These are phyloP conservation scores for Fraxinus velutina DNA, from an alignment of 305 asterid species.

Conservation along the genomic window DNA sequence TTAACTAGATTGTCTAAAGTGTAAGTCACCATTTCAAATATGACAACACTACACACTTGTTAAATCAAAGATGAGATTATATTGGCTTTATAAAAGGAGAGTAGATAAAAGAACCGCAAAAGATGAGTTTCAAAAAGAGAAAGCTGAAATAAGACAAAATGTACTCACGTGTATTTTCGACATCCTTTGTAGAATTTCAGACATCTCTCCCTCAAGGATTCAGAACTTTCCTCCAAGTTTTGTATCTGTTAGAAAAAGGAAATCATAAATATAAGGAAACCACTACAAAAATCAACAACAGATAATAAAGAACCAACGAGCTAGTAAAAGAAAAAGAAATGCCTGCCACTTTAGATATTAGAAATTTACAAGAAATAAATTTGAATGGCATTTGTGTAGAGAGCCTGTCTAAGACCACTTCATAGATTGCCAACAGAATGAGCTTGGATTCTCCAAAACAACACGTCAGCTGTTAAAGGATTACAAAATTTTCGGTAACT, in stretches of 20 bases:
- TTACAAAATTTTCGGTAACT: slow-evolving; percentile 7
- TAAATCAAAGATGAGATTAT: background rate
- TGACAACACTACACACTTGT: background rate
- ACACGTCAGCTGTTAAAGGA: slow-evolving; percentile 3
- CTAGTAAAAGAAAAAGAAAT: slow-evolving; percentile 7
- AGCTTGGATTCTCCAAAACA: slow-evolving; percentile 14
- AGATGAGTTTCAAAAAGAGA: background rate
- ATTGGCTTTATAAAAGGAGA: background rate
- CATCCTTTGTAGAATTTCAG: slow-evolving; percentile 96
- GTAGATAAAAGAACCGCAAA: slow-evolving; percentile 1
- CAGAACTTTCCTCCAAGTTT: slow-evolving; percentile 91
- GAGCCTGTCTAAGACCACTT: slow-evolving; percentile 3
- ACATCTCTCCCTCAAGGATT: slow-evolving; percentile 87
- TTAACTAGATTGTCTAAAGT: background rate
- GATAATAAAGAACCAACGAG: slow-evolving; percentile 13
- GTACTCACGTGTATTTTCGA: slow-evolving; percentile 93
- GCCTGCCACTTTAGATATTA: background rate
- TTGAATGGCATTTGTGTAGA: slow-evolving; percentile 7
- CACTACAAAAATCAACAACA: background rate
- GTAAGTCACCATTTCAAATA: background rate
- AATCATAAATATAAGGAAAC: background rate
- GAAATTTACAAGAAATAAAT: background rate
- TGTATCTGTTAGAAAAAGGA: slow-evolving; percentile 57
- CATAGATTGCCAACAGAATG: slow-evolving; percentile 18
- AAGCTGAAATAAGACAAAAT: slow-evolving; percentile 17